Conservation (phyloP, 2,329 filamentous ascomycete species). For the Colletotrichum zoysiae region DNA sequence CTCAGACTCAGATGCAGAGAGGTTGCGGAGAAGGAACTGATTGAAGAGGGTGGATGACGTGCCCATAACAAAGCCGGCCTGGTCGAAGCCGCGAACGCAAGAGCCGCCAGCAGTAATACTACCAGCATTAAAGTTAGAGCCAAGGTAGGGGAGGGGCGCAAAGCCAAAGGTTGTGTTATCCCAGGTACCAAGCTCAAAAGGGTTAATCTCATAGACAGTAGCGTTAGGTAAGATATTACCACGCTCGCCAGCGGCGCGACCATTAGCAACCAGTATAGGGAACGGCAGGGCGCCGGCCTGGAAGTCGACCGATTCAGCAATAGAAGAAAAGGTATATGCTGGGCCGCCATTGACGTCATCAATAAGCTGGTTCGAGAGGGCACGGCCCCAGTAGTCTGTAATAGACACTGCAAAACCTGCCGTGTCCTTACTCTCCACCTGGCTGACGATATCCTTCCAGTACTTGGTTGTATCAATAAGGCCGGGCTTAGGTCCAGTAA, state of each 20-base stretch:
- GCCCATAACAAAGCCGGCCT: constrained; percentile 83
- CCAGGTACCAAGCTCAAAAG: constrained; percentile 75
- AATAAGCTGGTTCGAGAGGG: constrained; percentile 87
- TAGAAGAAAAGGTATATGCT: constrained; percentile 84
- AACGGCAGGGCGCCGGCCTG: constrained; percentile 58
- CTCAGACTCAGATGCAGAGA: constrained; percentile 44
- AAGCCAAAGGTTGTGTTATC: constrained; percentile 72
- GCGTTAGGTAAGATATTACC: constrained; percentile 64
- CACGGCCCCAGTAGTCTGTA: constrained; percentile 91
- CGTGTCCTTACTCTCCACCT: constrained; percentile 52
- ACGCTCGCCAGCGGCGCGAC: constrained; percentile 57
- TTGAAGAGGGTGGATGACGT: constrained; percentile 88
- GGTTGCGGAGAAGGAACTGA: constrained; percentile 75
- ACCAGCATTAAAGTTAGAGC: constrained; percentile 68
- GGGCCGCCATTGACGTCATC: constrained; percentile 81
- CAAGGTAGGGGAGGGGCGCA: constrained; percentile 69
- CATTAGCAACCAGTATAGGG: constrained; percentile 64
- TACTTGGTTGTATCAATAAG: constrained; percentile 51
- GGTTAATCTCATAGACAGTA: constrained; percentile 74
- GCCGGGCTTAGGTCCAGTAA: constrained; percentile 54
- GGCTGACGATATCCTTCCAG: constrained; percentile 52
- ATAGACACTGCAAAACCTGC: constrained; percentile 70
- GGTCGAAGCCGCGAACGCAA: constrained; percentile 77
- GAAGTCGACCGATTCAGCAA: constrained; percentile 57
- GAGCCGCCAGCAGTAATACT: constrained; percentile 56